Evolutionary conservation across 2,329 filamentous ascomycete species (phyloP).

Genomic region (Cercospora sp.): DNA sequence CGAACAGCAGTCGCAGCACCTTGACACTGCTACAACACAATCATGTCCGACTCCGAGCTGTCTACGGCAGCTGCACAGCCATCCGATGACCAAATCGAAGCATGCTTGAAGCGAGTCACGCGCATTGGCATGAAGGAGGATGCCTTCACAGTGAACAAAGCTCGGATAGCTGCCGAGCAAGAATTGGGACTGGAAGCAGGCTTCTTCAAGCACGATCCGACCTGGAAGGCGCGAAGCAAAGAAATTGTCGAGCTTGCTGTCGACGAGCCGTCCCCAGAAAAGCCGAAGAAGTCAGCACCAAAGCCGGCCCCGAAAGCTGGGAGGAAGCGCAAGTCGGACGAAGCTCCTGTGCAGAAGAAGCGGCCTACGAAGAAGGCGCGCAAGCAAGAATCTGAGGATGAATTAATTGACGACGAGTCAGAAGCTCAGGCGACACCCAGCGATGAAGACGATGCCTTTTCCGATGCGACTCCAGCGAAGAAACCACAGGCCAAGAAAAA

Average conservation of each 20-base stretch:
- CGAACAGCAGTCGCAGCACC: constrained; percentile 5
- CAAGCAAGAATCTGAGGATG: constrained; percentile 23
- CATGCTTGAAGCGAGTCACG: constrained; percentile 45
- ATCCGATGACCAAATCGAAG: constrained; percentile 42
- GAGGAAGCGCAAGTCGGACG: constrained; percentile 37
- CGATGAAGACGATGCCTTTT: constrained; percentile 18
- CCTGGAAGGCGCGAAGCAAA: constrained; percentile 59
- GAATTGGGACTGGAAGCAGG: constrained; percentile 53
- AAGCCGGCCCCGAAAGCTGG: constrained; percentile 28
- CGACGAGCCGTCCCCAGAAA: constrained; percentile 24
- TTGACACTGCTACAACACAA: neutral
- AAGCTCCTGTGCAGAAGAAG: constrained; percentile 19
- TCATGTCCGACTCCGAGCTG: constrained; percentile 26
- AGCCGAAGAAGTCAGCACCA: constrained; percentile 22
- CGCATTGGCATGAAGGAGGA: constrained; percentile 45
- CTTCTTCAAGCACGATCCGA: constrained; percentile 55
- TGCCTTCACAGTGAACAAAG: constrained; percentile 58
- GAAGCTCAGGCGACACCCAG: constrained; percentile 12
- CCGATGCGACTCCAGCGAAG: constrained; percentile 7
- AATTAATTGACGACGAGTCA: constrained; percentile 19
- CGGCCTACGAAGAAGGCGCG: constrained; percentile 32
- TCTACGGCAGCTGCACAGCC: constrained; percentile 31
- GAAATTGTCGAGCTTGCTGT: constrained; percentile 55
- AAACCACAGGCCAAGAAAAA: constrained; percentile 15
- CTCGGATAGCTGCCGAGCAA: constrained; percentile 55